Percentiles rank a stretch among this genome's conserved stretches.
phyloP scores from a whole-genome alignment of 345 rosid species.

The Cardamine resedifolia region DNA sequence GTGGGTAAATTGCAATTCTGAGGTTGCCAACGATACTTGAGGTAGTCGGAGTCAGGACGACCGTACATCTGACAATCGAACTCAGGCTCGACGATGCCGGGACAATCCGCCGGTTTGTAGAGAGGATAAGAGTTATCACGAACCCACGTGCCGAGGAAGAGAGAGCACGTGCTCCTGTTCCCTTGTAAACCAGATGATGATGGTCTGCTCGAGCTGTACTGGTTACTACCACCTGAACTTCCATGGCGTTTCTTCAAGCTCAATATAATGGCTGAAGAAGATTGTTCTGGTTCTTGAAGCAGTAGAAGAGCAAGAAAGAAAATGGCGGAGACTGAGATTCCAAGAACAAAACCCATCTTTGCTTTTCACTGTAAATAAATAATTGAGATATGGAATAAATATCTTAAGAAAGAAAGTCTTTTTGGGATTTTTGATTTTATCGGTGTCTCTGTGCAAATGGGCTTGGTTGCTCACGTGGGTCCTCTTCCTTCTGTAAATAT shows the following conservation, averaged over 20 bases:
- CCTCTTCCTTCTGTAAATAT: slow-evolving; percentile 24
- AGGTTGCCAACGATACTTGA: slow-evolving; percentile 88
- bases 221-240: slow-evolving; percentile 34
- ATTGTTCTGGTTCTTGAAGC: slow-evolving; percentile 35
- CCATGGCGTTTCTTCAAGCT: slow-evolving; percentile 63
- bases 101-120: slow-evolving; percentile 60
- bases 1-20: slow-evolving; percentile 80
- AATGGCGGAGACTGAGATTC: slow-evolving; percentile 37
- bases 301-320: slow-evolving; percentile 28
- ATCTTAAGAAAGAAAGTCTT: background rate
- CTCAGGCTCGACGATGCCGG: slow-evolving; percentile 67
- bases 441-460: slow-evolving; percentile 34
- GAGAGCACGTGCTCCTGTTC: slow-evolving; percentile 53
- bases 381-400: slow-evolving; percentile 28
- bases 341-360: slow-evolving; percentile 26
- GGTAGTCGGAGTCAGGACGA: slow-evolving; percentile 85
- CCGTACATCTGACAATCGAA: slow-evolving; percentile 86
- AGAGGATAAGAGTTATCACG: slow-evolving; percentile 74
- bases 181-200: slow-evolving; percentile 43
- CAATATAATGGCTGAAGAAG: slow-evolving; percentile 59
- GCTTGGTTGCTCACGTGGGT: slow-evolving; percentile 40
- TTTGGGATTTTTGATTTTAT: slow-evolving; percentile 16
- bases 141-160: slow-evolving; percentile 67
- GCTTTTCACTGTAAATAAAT: slow-evolving; percentile 28
- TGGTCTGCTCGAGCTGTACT: slow-evolving; percentile 52